phyloP scores from a whole-genome alignment of 768 basidiomycete genomes.

The Dacryopinax spathularia region DNA sequence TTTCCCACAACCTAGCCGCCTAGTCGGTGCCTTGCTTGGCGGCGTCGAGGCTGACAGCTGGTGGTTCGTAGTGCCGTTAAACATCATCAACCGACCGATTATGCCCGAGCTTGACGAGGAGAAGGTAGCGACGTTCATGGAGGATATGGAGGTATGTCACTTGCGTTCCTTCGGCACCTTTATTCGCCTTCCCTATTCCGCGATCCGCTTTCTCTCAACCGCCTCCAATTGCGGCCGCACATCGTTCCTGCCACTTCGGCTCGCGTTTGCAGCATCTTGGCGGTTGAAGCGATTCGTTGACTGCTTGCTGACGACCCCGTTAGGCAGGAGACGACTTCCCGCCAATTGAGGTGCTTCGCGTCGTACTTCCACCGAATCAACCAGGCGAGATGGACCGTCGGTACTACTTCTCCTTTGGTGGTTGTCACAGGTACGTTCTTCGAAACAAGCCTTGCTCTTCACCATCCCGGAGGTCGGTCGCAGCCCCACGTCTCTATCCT shows the following conservation, averaged over 20 bases:
- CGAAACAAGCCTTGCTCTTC: background rate
- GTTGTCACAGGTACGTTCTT: constrained; percentile 22
- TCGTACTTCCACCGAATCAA: constrained; percentile 8
- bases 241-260: no score
- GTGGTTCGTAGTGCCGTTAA: constrained; percentile 19
- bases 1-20: background rate
- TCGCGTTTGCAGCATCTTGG: no score
- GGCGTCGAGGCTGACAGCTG: background rate
- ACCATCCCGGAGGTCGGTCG: no score
- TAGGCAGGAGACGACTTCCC: constrained; percentile 25
- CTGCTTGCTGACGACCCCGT: background rate
- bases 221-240: no score
- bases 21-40: background rate
- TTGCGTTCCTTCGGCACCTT: background rate
- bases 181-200: background rate
- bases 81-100: constrained; percentile 22
- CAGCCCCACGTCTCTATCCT: background rate
- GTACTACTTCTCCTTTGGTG: constrained; percentile 25
- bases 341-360: constrained; percentile 24
- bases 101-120: constrained; percentile 22
- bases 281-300: background rate
- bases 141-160: constrained; percentile 22
- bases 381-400: constrained; percentile 10
- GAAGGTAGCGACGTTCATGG: constrained; percentile 24
- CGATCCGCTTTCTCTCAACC: background rate